Evolutionary conservation across 2,329 filamentous ascomycete species (phyloP), one percentile per base, ranked within the genome.

Genomic region (Rhinocladiella mackenziei): DNA sequence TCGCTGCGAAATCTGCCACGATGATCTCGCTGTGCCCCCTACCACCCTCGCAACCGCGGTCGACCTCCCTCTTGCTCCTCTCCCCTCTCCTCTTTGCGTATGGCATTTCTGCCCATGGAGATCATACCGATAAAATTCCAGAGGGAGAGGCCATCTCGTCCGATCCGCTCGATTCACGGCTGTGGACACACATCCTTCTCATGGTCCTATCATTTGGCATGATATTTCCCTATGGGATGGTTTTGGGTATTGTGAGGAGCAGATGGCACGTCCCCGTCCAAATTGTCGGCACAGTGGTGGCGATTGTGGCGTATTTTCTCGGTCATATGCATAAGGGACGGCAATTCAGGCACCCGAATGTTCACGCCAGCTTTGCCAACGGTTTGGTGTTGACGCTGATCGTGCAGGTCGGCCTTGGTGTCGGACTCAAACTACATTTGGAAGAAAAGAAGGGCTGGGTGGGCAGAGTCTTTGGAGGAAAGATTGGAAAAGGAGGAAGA

Each of bases 241-340:
- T 97, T 30, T 73, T 96, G 13, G 91, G 91, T 47, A 89, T 98
- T 47, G 80, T 85, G 54, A 88, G 87, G 51, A 94, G 84, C 49
- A 81, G 86, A 67, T 97, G 88, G 87, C 92, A 98, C 69, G 91
- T 97, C 39, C 91, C 92, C 5, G 72, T 88, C 3, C 92, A 98
- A 65, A 75, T 83, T 19, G 60, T 84, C 41, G 87, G 84, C 53
- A 83, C 86, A 17, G 67, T 79, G 18, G 74, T 97, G 53, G 86
- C 88, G 2, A 74, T 94, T 15, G 64, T 89, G 43, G 91, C 87
- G 55, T 96, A 92, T 71, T 88, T 92, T 65, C 78, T 98, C 40
- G 92, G 92, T 37, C 92, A 98, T 63, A 76, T 81, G 54, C 92
- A 98, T 66, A 83, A 86, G 57, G 92, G 92, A 43, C 82, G 92